phyloP scores from a whole-genome alignment of 305 asterid species.

The Plantago rigida region DNA sequence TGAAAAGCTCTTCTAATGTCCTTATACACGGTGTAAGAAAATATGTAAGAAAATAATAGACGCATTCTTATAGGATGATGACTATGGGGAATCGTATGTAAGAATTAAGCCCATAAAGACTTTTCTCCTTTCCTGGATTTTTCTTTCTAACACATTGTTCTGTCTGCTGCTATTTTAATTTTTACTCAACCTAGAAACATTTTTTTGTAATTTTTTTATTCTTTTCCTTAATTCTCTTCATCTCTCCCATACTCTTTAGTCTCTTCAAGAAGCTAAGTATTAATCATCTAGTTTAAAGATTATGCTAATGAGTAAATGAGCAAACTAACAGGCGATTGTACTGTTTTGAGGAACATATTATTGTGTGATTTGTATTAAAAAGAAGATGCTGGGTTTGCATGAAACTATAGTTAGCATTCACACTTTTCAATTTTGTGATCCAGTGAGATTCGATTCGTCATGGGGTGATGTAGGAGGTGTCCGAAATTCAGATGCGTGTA shows the following conservation, averaged over 20 bases:
- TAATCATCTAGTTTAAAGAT: conserved; percentile 9
- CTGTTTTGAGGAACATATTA: background rate
- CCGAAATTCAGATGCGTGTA: conserved; percentile 62
- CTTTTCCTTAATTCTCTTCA: conserved; percentile 9
- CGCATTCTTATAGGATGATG: background rate
- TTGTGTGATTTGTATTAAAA: conserved; percentile 10
- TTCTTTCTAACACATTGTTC: background rate
- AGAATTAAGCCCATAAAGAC: background rate
- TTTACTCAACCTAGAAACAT: background rate
- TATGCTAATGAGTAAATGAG: conserved; percentile 7
- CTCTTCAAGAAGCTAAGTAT: conserved; percentile 13
- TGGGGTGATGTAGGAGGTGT: conserved; percentile 60
- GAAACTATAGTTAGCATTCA: conserved; percentile 19
- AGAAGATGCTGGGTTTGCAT: conserved; percentile 9
- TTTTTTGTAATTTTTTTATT: conserved; percentile 1
- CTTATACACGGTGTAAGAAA: background rate
- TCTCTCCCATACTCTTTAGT: conserved; percentile 10
- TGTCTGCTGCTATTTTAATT: background rate
- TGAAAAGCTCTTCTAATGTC: background rate
- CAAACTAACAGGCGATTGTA: background rate
- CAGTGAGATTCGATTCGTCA: conserved; percentile 58
- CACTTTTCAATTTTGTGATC: conserved; percentile 22
- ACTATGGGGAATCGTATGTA: conserved; percentile 9
- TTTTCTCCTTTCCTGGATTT: conserved; percentile 1
- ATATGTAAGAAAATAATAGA: background rate